Conservation (phyloP, 1,139 yeast species). For the Geotrichum phurueaensis region DNA sequence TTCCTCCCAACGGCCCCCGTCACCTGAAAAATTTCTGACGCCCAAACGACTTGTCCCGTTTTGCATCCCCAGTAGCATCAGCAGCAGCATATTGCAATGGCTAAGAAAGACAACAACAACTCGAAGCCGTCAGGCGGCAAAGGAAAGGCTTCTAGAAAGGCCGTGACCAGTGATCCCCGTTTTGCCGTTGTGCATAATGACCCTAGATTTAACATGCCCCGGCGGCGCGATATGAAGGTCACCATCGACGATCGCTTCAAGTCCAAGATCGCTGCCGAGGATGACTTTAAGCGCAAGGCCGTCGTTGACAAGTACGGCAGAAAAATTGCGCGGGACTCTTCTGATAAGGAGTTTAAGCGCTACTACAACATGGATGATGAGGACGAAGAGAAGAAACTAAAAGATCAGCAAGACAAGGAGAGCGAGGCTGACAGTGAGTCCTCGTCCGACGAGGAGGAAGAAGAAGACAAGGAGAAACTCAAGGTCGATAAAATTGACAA, state of each 20-base stretch:
- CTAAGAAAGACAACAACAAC: slow-evolving; percentile 2
- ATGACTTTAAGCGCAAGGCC: slow-evolving; percentile 52
- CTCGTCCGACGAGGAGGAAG: slow-evolving; percentile 25
- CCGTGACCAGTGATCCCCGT: slow-evolving; percentile 60
- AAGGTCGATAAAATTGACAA: slow-evolving; percentile 29
- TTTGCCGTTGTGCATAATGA: slow-evolving; percentile 77
- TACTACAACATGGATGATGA: slow-evolving; percentile 53
- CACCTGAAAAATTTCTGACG: background rate
- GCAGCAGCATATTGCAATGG: background rate
- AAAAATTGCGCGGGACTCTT: slow-evolving; percentile 44
- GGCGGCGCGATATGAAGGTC: slow-evolving; percentile 62
- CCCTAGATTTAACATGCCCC: slow-evolving; percentile 80
- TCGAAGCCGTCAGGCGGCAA: slow-evolving; percentile 1
- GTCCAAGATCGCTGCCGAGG: slow-evolving; percentile 50
- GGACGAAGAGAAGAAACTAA: slow-evolving; percentile 17
- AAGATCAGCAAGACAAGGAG: slow-evolving; percentile 1
- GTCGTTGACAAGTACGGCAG: slow-evolving; percentile 87
- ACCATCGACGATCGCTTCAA: slow-evolving; percentile 84
- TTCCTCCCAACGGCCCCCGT: background rate
- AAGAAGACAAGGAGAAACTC: slow-evolving; percentile 26
- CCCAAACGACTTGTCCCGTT: background rate
- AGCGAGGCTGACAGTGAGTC: slow-evolving; percentile 24
- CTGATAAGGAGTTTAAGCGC: slow-evolving; percentile 52
- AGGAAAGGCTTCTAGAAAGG: slow-evolving; percentile 21
- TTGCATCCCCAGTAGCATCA: background rate